Conservation (phyloP, 306 rosid species). For the Cercis canadensis region DNA sequence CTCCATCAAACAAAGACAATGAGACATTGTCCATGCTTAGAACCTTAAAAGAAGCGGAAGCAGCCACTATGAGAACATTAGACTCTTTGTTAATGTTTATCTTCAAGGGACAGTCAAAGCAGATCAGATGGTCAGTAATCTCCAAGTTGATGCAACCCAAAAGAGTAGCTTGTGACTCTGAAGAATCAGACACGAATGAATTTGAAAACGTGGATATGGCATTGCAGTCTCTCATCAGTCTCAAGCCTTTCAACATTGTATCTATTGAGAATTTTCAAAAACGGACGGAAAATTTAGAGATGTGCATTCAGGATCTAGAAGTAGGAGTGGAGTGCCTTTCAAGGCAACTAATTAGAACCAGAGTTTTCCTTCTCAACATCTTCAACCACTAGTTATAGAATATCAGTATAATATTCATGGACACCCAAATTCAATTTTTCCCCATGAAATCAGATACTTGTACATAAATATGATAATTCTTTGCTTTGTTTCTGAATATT, state of each 20-base stretch:
- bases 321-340: constrained; percentile 39
- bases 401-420: not conserved
- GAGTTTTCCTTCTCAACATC: constrained; percentile 45
- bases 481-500: constrained; percentile 6
- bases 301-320: constrained; percentile 45
- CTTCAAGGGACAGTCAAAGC: constrained; percentile 27
- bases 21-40: constrained; percentile 5
- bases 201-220: constrained; percentile 40
- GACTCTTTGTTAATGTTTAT: constrained; percentile 39
- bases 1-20: constrained; percentile 23
- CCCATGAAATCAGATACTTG: constrained; percentile 9
- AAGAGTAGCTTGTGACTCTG: constrained; percentile 30
- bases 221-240: constrained; percentile 19
- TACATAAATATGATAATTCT: constrained; percentile 31
- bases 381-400: constrained; percentile 36
- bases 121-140: constrained; percentile 41
- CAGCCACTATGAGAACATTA: constrained; percentile 27
- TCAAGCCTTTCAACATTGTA: constrained; percentile 32
- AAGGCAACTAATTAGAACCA: constrained; percentile 41
- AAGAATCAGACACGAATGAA: constrained; percentile 26
- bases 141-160: constrained; percentile 40
- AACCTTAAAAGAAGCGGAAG: constrained; percentile 37
- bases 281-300: constrained; percentile 34
- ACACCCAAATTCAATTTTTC: constrained; percentile 29
- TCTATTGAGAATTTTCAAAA: constrained; percentile 33